Evolutionary conservation across 345 rosid species (phyloP), one percentile per base, ranked within the genome.

Genomic region (Melastoma malabathricum): DNA sequence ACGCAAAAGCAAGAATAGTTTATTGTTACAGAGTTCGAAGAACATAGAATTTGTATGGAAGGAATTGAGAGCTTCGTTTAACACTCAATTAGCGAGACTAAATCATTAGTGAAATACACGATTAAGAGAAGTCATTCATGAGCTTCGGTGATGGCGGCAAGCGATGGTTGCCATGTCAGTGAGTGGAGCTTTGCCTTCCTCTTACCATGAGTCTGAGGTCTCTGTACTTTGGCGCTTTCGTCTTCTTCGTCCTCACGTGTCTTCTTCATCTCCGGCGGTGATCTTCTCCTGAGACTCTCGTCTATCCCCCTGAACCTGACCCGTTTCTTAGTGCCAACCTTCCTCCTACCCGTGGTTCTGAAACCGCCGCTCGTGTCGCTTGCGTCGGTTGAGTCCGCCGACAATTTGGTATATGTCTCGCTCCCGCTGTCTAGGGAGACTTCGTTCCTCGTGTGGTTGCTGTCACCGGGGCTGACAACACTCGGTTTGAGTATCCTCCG

Each of bases 241-340:
- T 50, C 53, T 39, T 50, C 54, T 0, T 43, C 23, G 19, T 20
- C 54, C 43, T 41, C 22, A 13, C 7, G 12, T 1, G 43, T 0
- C 38, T 10, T 2, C 18, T 18, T 34, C 12, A 2, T 8, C 12
- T 34, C 41, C 12, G 41, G 25, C 25, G 3, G 0, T n/a, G 19
- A 6, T 39, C 54, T 18, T 46, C 46, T 66, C 51, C 15, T 55
- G 10, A 59, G 58, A 56, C 41, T 61, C 22, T 18, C 66, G 16
- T 70, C 79, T 44, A 66, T 39, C 22, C 64, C 73, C 0, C 5
- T 56, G 34, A 73, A 71, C 4, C 59, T 56, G 22, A 63, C 77
- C 6, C 63, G 64, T 39, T 71, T 71, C 48, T 52, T 66, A 0
- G 16, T 17, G 0, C 48, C 48, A 0, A 41, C 49, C 22, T 15